Evolutionary conservation across 306 rosid genomes (phyloP).

Genomic region (Boehmeria nivea): DNA sequence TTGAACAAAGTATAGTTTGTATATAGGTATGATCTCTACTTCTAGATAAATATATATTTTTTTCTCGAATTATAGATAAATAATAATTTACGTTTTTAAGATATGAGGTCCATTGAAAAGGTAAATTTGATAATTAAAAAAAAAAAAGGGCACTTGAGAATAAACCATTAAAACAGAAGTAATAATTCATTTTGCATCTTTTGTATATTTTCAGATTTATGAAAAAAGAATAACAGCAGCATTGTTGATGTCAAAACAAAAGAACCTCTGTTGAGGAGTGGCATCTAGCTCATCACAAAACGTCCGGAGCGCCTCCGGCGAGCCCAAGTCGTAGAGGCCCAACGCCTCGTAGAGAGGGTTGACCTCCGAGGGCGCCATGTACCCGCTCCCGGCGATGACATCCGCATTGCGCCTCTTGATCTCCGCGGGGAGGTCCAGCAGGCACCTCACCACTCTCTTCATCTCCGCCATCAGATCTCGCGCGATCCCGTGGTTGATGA

Average conservation of each 20-base stretch:
- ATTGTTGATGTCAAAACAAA: no score
- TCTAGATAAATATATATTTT: no score
- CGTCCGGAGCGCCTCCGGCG: constrained; percentile 26
- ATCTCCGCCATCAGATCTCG: constrained; percentile 40
- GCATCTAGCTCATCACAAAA: constrained; percentile 46
- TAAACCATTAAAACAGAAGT: no score
- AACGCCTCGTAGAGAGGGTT: constrained; percentile 51
- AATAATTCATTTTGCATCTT: no score
- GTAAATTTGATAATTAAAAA: background rate
- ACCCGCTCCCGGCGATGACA: constrained; percentile 42
- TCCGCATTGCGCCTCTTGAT: constrained; percentile 45
- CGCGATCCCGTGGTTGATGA: constrained; percentile 45
- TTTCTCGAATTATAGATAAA: no score
- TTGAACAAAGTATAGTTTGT: no score
- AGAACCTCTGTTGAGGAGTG: constrained; percentile 23
- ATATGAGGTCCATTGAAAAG: no score
- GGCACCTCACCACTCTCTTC: constrained; percentile 31
- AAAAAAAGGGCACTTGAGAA: background rate
- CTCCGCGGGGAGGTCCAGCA: constrained; percentile 52
- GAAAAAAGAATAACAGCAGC: no score
- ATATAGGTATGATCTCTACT: no score
- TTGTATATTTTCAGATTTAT: no score
- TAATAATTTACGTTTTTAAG: no score
- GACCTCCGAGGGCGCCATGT: constrained; percentile 27
- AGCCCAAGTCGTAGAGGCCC: constrained; percentile 43